Conservation (phyloP, 2,329 filamentous ascomycete genomes). For the Colletotrichum liriopes region DNA sequence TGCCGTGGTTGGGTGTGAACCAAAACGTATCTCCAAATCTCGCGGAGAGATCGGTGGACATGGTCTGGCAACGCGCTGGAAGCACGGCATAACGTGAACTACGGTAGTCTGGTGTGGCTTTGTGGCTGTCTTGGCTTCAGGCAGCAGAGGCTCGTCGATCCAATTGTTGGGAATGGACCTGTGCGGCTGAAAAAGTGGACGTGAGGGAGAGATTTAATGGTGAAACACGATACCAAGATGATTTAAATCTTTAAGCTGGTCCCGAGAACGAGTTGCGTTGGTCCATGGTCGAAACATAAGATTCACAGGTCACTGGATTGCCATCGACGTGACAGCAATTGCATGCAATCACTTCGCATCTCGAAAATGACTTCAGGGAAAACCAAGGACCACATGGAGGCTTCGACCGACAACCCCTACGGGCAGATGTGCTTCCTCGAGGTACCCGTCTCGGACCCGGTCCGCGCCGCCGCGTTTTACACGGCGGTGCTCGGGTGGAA, state of each 20-base stretch:
- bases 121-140: constrained; percentile 18
- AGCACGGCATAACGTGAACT: constrained; percentile 7
- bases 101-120: constrained; percentile 1
- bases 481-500: constrained; percentile 54
- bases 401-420: constrained; percentile 19
- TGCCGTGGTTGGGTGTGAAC: not conserved
- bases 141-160: not conserved
- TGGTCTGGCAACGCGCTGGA: not conserved
- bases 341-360: not conserved
- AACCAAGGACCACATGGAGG: not conserved
- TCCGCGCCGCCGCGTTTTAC: constrained; percentile 57
- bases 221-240: not conserved
- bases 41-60: not conserved
- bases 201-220: not conserved
- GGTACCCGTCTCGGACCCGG: constrained; percentile 54
- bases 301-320: not conserved
- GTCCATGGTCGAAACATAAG: not conserved
- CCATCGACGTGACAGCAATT: not conserved
- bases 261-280: not conserved
- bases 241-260: not conserved
- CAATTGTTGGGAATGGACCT: not conserved
- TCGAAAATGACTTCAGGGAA: not conserved
- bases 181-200: constrained; percentile 4
- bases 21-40: not conserved
- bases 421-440: constrained; percentile 59